Base-by-base conservation (phyloP, 345 rosid genomes). In the Pistacia atlantica region DNA sequence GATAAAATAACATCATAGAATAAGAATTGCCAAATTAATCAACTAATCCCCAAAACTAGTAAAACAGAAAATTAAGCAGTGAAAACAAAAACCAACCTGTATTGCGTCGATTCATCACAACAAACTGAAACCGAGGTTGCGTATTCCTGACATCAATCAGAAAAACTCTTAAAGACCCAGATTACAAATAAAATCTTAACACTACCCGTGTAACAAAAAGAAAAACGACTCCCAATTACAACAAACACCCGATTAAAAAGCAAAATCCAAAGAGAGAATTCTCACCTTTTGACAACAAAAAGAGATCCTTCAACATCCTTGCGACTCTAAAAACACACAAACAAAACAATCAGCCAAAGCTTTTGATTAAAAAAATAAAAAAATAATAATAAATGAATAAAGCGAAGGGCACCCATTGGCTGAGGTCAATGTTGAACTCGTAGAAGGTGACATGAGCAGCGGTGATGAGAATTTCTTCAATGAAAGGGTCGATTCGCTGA, bases 271-370 rank as follows among this genome's bases (percentile, higher is more conserved):
- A 18, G 56, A 48, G 60, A 28, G 12, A 28, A 4, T 11, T 61
- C 20, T 65, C 2, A 91, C 98, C 99, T 90, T 83, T 96, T 96
- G 52, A 96, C 99, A 22, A 96, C 98, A 70, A 93, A 93, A 25
- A 93, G 89, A 73, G 99, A 91, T 55, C 99, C 99, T 87, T 96
- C 99, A 52, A 96, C 98, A 65, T 96, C 98, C 83, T 96, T 96
- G 65, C 98, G 97, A 54, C 97, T 87, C 98, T 95, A 84, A 77
- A 79, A 67, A 59, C 13, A n/a, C 69, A 58, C 51, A 12, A 61
- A 66, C 22, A n/a, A 13, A 79, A 46, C 51, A 31, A 42, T n/a
- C 13, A 63, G 4, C 17, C 51, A 28, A 11, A 11, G 49, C 28
- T 65, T 9, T 17, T 4, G 4, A 8, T 2, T 0, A 61, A 55